Evolutionary conservation across 768 basidiomycete species (phyloP).

Genomic region (Hygrophoropsis aurantiaca): DNA sequence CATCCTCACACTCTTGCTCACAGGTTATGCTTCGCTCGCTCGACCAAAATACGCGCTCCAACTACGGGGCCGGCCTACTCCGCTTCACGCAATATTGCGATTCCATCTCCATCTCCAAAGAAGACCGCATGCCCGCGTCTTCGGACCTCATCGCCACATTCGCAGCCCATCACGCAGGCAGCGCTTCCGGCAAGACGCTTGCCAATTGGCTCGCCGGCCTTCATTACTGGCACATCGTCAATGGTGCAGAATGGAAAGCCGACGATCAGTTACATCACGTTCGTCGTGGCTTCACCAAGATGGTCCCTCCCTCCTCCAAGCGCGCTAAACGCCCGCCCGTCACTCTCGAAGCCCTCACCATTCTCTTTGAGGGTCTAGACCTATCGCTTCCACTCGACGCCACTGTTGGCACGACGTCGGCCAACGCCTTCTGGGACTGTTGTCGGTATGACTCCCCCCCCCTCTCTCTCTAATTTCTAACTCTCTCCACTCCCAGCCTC

Average conservation of each 20-base stretch:
- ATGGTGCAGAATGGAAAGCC: conserved; percentile 36
- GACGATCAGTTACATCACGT: conserved; percentile 16
- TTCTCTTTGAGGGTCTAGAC: conserved; percentile 21
- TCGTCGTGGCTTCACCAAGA: conserved; percentile 10
- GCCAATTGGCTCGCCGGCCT: conserved; percentile 36
- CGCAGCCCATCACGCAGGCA: conserved; percentile 14
- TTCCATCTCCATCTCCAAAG: conserved; percentile 29
- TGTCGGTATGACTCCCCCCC: conserved; percentile 5
- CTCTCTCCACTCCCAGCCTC: conserved; percentile 12
- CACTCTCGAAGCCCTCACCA: conserved; percentile 31
- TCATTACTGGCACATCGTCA: conserved; percentile 34
- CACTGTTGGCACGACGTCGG: conserved; percentile 31
- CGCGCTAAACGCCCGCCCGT: conserved; percentile 30
- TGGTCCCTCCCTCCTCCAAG: conserved; percentile 13
- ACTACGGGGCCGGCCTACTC: conserved; percentile 33
- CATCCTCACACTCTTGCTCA: too few species aligned
- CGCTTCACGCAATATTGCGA: conserved; percentile 39
- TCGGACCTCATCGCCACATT: conserved; percentile 30
- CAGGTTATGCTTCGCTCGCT: conserved; percentile 12
- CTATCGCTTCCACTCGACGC: conserved; percentile 10
- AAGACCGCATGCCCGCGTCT: conserved; percentile 26
- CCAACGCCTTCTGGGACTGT: conserved; percentile 34
- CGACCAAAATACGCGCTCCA: conserved; percentile 14
- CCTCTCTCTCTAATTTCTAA: not conserved
- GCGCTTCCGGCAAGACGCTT: conserved; percentile 18